Evolutionary conservation across 306 rosid genomes (phyloP), one percentile per base, ranked within the genome.

Genomic region (Begonia peltatifolia): DNA sequence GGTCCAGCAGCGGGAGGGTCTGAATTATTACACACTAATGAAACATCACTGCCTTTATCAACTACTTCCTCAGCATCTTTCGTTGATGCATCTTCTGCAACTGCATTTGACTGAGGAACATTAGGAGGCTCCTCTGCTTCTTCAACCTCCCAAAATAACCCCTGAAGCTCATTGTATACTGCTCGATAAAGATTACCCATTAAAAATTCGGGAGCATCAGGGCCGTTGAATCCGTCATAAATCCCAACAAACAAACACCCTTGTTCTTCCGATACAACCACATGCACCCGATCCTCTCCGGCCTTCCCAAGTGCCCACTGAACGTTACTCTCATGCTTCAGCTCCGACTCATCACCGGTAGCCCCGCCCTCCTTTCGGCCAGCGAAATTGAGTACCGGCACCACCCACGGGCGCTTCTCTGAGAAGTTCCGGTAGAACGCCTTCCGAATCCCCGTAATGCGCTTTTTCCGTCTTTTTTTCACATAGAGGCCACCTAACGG

Each of bases 231-330:
- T 53, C 95, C 95, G 47, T 86, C 95, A 46, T 86, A 86, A 62
- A 86, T 86, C 55, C 95, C 95, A 10, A 86, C 95, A 57, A 86
- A 86, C 69, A 86, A 59, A 93, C 95, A 86, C 4, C 95, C 93
- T 17, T 86, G 93, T 53, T 86, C 95, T 65, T 82, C 95, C 68
- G 95, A 82, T 1, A 85, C 93, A 15, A 79, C 95, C 35, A 86
- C 95, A 53, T 86, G 95, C 30, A 85, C 95, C 12, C 95, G 87
- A 68, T 86, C 95, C 83, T 86, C 95, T 11, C 95, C 95, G 0
- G 95, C 95, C 70, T 86, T 86, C 12, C 95, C 95, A 0, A 74
- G 83, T 14, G 93, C 93, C 95, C 95, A 86, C 78, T 89, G 97
- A 48, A 89, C 79, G 63, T 84, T 66, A 51, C 60, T 61, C 79